Percentiles rank a stretch among this genome's conserved stretches.
phyloP scores from a whole-genome alignment of 495 filamentous ascomycete species.

The Penicillium nucicola region DNA sequence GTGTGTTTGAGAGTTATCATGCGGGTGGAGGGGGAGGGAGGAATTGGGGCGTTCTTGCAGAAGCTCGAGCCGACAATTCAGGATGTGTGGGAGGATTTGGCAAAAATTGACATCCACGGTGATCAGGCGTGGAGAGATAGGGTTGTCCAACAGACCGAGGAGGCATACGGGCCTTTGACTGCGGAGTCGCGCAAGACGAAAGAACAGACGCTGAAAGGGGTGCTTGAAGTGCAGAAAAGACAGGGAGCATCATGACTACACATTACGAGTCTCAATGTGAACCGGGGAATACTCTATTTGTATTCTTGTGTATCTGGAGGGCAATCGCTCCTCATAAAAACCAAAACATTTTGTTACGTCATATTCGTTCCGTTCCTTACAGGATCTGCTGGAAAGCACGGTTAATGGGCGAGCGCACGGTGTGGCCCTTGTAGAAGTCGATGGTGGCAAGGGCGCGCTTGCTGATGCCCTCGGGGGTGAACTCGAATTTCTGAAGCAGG shows the following conservation, averaged over 20 bases:
- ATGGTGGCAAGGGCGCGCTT: constrained; percentile 90
- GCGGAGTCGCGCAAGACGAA: constrained; percentile 21
- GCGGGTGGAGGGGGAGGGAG: constrained; percentile 54
- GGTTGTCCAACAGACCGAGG: constrained; percentile 35
- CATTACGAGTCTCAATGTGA: background rate
- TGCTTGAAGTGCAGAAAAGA: constrained; percentile 25
- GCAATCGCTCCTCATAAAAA: constrained; percentile 24
- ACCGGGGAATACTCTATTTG: constrained; percentile 25
- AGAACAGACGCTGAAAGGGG: constrained; percentile 27
- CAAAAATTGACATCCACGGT: constrained; percentile 35
- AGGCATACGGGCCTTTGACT: constrained; percentile 30
- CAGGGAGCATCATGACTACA: background rate
- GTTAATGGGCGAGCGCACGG: constrained; percentile 91
- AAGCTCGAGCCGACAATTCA: constrained; percentile 57
- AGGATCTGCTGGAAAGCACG: constrained; percentile 60
- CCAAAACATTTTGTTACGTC: constrained; percentile 26
- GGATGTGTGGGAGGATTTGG: constrained; percentile 50
- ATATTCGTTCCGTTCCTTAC: constrained; percentile 25
- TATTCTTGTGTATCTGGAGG: constrained; percentile 23
- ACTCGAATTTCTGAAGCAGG: constrained; percentile 83
- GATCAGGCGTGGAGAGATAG: constrained; percentile 36
- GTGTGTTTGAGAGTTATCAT: constrained; percentile 60
- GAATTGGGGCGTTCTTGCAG: constrained; percentile 51
- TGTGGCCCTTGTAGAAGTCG: constrained; percentile 93
- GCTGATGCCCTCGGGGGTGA: constrained; percentile 92